Conservation (phyloP, 345 rosid species). For the Moricandia arvensis region DNA sequence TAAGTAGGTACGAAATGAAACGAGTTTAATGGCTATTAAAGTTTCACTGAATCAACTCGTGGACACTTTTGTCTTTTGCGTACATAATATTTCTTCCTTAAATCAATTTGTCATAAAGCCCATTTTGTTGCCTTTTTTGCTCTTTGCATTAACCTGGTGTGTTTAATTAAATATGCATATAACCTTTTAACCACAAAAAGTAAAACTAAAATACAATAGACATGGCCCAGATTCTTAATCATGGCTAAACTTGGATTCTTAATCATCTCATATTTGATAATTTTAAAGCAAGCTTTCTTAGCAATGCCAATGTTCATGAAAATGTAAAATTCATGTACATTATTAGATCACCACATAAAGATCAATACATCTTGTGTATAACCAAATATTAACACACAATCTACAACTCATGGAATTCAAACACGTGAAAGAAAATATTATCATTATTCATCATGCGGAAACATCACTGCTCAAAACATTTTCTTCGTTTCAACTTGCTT, state of each 20-base stretch:
- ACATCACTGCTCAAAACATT: not conserved
- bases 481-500: not conserved
- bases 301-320: not conserved
- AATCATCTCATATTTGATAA: not conserved
- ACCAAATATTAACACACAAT: not conserved
- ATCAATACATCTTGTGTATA: not conserved
- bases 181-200: not conserved
- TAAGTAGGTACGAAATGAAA: constrained; percentile 2
- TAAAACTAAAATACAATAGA: not conserved
- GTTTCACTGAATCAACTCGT: not conserved
- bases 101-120: not conserved
- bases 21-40: not conserved
- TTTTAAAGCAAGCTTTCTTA: no score
- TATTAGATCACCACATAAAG: not conserved
- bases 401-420: not conserved
- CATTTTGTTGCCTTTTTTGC: not conserved
- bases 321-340: not conserved
- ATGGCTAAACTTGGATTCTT: not conserved
- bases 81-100: not conserved
- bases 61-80: constrained; percentile 2
- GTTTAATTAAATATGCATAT: not conserved
- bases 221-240: not conserved
- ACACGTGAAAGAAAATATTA: not conserved
- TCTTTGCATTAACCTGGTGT: not conserved
- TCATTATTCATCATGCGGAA: not conserved